Base-by-base conservation (phyloP, 2,329 filamentous ascomycete species). In the Fusarium torreyae region DNA sequence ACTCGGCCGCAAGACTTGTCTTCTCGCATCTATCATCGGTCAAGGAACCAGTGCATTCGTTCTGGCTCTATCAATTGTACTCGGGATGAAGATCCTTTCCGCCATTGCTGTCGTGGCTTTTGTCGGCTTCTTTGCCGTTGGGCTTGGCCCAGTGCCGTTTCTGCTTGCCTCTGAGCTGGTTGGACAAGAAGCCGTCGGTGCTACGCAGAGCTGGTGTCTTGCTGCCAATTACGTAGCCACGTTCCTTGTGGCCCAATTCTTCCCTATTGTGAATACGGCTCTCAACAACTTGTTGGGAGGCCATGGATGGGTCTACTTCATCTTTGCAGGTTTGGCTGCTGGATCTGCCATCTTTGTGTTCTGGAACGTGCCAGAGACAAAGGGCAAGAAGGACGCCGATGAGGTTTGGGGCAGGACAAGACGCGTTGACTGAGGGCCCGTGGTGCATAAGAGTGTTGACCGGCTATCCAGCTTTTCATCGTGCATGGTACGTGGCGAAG, bases 111-210 rank as follows among this genome's bases (percentile, higher is more conserved):
- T 97, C 0, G 84, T 98, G 13, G 82, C 91, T 26, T 99, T 98
- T 75, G 96, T 98, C 3, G 91, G 89, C 6, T 94, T 92, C 75
- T 99, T 98, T 73, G 96, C 93, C 1, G 87, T 97, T 15, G 96
- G 96, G 1, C 86, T 99, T 0, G 96, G 96, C 0, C 96, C 96
- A 0, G 93, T 99, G 1, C 96, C 96, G 0, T 99, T 98, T 79
- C 97, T 98, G 70, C 86, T 99, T 46, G 91, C 94, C 0, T 94
- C 93, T 2, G 96, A 98, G 80, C 87, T 98, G 4, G 96, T 98
- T 1, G 92, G 91, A 0, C 91, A 94, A 14, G 94, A 97, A 77
- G 96, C 95, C 0, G 94, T 98, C 0, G 94, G 95, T 2, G 94
- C 95, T 0, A 92, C 94, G 1, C 96, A 99, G 79, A 94, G 92